Base-by-base conservation (phyloP, 257 asterid species). In the Nicotiana sylvestris region DNA sequence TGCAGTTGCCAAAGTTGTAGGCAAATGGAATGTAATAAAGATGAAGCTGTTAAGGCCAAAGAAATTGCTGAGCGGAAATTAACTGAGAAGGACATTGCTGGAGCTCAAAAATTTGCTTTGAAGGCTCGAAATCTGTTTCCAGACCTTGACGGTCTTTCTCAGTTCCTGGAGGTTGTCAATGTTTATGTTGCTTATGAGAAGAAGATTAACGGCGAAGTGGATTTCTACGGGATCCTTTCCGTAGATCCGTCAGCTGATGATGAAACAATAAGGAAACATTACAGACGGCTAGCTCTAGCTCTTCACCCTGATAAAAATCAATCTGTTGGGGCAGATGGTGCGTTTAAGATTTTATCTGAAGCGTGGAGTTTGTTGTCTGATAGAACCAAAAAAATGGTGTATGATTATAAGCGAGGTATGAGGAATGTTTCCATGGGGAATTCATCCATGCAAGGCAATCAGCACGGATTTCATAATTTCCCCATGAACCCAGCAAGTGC, bases 301-400 rank as follows among this genome's bases (percentile, higher is more conserved):
- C 91, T 94, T 43, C 95, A 94, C 85, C 98, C 98, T 7, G 97
- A 94, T 70, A 91, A 91, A 84, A 94, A 90, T 89, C 88, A 86
- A 83, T 84, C 90, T 10, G 89, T 80, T 29, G 93, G 96, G 82
- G 98, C 97, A 4, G 92, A 86, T 77, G 97, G 92, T 12, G 98
- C 98, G 5, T 91, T 92, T 83, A 84, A 86, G 78, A 86, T 92
- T 43, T 33, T 94, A 16, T 86, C 93, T 11, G 84, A 91, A 85
- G 95, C 95, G 0, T 87, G 94, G 93, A 82, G 89, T 58, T 79
- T 91, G 6, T 84, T 94, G 5, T 91, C 94, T 62, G 88, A 92
- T 77, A 86, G 84, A 83, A 88, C 80, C 7, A 85, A 87, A 82
- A 89, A 90, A 86, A 67, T 60, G 25, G 85, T 72, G 25, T 89